A percentile compares a stretch with the other conserved stretches of the same genome.
phyloP scores from a whole-genome alignment of 2,329 filamentous ascomycete genomes.

The Cladophialophora chaetospira region DNA sequence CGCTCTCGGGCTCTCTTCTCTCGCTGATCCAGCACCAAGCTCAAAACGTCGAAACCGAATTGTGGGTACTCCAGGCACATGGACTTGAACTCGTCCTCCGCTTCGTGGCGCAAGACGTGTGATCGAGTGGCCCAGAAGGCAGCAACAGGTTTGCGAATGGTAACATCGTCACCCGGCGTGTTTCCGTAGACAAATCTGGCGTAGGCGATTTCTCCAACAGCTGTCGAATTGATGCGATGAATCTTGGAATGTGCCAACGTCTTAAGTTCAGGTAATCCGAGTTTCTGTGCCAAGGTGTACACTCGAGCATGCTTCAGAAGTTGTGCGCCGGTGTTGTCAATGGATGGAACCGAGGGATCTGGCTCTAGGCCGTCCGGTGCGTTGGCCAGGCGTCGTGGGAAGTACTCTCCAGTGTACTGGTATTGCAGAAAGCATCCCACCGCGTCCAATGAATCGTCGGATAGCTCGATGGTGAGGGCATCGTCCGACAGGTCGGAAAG shows the following conservation, averaged over 20 bases:
- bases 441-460: slow-evolving; percentile 68
- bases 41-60: slow-evolving; percentile 90
- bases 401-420: slow-evolving; percentile 85
- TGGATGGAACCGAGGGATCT: slow-evolving; percentile 63
- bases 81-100: slow-evolving; percentile 78
- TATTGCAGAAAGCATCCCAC: slow-evolving; percentile 80
- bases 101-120: slow-evolving; percentile 80
- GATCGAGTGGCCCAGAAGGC: slow-evolving; percentile 83
- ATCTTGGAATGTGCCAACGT: slow-evolving; percentile 84
- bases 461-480: slow-evolving; percentile 59
- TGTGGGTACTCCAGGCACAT: slow-evolving; percentile 88
- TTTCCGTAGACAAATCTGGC: slow-evolving; percentile 86
- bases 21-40: slow-evolving; percentile 50
- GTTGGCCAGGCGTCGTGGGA: slow-evolving; percentile 63
- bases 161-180: slow-evolving; percentile 67
- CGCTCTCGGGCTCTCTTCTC: slow-evolving; percentile 45
- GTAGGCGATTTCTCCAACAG: slow-evolving; percentile 87
- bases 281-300: slow-evolving; percentile 84
- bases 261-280: slow-evolving; percentile 69
- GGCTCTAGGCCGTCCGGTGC: slow-evolving; percentile 68
- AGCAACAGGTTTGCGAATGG: slow-evolving; percentile 80
- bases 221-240: slow-evolving; percentile 84
- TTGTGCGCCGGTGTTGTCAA: slow-evolving; percentile 78
- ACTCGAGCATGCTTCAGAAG: slow-evolving; percentile 86
- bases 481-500: slow-evolving; percentile 16